Conservation (phyloP, 345 rosid genomes). For the Rubroshorea leprosula region DNA sequence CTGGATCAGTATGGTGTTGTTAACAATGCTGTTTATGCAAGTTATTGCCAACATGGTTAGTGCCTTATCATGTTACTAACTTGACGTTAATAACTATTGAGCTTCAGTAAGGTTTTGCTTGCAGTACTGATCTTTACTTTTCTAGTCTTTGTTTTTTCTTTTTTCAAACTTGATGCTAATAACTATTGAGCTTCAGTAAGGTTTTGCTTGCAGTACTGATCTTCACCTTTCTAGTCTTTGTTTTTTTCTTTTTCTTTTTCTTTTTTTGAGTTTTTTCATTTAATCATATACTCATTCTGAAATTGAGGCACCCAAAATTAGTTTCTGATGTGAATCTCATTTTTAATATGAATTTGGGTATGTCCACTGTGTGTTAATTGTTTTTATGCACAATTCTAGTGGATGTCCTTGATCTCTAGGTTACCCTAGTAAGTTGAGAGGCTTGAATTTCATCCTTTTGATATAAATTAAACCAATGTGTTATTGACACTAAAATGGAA, state of each 20-base stretch:
- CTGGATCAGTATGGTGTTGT: conserved; percentile 91
- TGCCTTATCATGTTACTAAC: not conserved
- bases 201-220: not conserved
- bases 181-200: not conserved
- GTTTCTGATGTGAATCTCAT: not conserved
- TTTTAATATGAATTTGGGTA: not conserved
- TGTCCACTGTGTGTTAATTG: not conserved
- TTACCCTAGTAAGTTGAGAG: no score
- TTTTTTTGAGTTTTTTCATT: not conserved
- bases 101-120: not conserved
- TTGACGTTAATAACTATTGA: not conserved
- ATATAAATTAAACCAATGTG: no score
- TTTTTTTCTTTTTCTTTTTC: not conserved
- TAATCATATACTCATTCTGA: not conserved
- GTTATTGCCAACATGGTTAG: conserved; percentile 80
- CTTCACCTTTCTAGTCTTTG: not conserved
- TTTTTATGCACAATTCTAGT: no score
- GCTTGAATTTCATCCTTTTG: no score
- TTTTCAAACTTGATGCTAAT: not conserved
- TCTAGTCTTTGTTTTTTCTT: no score
- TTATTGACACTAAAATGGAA: no score
- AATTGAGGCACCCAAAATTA: not conserved
- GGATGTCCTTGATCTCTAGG: no score
- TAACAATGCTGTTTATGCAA: conserved; percentile 80
- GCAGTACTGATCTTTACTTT: not conserved